Conservation (phyloP, 2,329 filamentous ascomycete genomes). For the Huntiella bhutanensis region DNA sequence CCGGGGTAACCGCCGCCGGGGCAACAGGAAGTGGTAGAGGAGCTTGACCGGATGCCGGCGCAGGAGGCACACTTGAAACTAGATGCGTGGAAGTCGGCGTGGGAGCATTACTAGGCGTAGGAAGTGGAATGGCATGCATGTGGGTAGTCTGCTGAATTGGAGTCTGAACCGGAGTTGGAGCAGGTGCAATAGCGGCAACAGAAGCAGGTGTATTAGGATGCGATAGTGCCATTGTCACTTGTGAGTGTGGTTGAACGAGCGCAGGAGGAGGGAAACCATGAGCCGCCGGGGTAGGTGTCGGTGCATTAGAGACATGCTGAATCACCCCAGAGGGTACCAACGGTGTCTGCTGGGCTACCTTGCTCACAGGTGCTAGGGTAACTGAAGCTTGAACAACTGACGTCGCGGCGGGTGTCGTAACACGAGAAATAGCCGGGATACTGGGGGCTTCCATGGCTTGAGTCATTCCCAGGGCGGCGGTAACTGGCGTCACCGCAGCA, state of each 20-base stretch:
- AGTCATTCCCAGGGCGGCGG: background rate
- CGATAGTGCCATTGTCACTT: background rate
- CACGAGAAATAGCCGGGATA: background rate
- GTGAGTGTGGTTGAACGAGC: background rate
- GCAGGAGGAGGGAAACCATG: background rate
- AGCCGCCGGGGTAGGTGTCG: background rate
- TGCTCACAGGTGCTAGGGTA: background rate
- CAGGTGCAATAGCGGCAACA: background rate
- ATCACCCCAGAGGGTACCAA: background rate
- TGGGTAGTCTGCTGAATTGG: background rate
- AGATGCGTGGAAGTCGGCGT: background rate
- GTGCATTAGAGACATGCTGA: background rate
- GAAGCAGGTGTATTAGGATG: background rate
- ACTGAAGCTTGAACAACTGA: background rate
- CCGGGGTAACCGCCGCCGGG: no score
- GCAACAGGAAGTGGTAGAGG: no score
- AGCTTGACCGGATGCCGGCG: no score
- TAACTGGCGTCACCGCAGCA: background rate
- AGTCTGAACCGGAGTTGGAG: background rate
- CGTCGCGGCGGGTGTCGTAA: background rate
- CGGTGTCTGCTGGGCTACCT: background rate
- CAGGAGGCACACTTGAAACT: background rate
- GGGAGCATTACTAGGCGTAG: background rate
- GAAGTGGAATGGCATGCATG: constrained; percentile 4
- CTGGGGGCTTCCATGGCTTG: background rate